Percentiles rank a stretch among this genome's conserved stretches.
Conservation (phyloP, 352 stramenopile species). For the Globisporangium barbulae region DNA sequence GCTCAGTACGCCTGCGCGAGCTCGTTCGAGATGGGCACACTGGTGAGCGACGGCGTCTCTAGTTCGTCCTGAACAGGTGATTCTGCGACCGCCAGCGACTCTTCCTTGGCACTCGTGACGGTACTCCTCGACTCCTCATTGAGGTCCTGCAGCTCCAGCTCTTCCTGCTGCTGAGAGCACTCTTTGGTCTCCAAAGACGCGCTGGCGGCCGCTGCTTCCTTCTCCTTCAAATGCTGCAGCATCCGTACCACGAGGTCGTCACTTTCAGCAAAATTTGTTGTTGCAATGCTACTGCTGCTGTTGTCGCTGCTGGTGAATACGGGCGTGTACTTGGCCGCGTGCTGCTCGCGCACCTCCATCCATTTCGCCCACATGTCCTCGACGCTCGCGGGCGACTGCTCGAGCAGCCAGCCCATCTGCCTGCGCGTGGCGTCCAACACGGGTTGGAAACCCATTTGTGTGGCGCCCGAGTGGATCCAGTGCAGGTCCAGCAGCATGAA, state of each 20-base stretch:
- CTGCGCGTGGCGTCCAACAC: slow-evolving; percentile 73
- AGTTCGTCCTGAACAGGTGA: not conserved
- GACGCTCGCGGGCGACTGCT: slow-evolving; percentile 66
- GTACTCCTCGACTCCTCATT: not conserved
- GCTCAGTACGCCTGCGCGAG: slow-evolving; percentile 17
- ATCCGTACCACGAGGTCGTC: slow-evolving; percentile 21
- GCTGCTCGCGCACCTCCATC: slow-evolving; percentile 77
- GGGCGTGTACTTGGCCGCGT: slow-evolving; percentile 53
- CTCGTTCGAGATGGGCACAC: slow-evolving; percentile 12
- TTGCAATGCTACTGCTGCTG: not conserved
- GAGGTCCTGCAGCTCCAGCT: not conserved
- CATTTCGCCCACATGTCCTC: slow-evolving; percentile 84
- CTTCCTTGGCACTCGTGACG: not conserved
- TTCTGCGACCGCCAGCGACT: not conserved
- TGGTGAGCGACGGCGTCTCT: not conserved
- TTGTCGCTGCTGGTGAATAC: slow-evolving; percentile 16
- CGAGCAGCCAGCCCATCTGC: slow-evolving; percentile 79
- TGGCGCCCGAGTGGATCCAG: slow-evolving; percentile 76
- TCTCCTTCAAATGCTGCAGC: slow-evolving; percentile 15
- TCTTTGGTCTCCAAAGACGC: not conserved
- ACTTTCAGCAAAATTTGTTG: slow-evolving; percentile 7
- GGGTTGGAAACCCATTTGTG: slow-evolving; percentile 83
- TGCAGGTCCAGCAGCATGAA: slow-evolving; percentile 85
- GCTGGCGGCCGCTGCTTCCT: slow-evolving; percentile 2
- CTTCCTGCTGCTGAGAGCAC: not conserved